phyloP scores from a whole-genome alignment of 306 rosid species.

The Cucumis melo region DNA sequence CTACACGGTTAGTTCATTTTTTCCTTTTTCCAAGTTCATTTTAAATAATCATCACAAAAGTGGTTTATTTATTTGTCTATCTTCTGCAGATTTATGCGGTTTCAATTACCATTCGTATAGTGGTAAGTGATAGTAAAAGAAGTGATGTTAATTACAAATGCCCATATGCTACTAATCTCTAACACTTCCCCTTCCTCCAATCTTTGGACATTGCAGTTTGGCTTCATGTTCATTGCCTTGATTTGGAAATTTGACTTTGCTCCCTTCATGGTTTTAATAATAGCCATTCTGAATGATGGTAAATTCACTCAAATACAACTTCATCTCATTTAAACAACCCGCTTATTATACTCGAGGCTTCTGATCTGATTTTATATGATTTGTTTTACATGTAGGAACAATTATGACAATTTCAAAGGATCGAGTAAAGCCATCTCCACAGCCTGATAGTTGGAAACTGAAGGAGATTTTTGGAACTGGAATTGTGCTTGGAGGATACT shows the following conservation, averaged over 20 bases:
- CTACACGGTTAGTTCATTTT: slow-evolving; percentile 53
- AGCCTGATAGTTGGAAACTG: slow-evolving; percentile 93
- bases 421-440: slow-evolving; percentile 96
- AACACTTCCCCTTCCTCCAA: background rate
- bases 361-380: slow-evolving; percentile 1
- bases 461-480: slow-evolving; percentile 94
- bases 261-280: slow-evolving; percentile 95
- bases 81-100: slow-evolving; percentile 86
- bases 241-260: slow-evolving; percentile 95
- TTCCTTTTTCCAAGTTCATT: background rate
- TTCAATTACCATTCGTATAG: slow-evolving; percentile 92
- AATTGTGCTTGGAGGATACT: slow-evolving; percentile 83
- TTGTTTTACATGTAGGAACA: slow-evolving; percentile 41
- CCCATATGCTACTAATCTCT: background rate
- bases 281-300: slow-evolving; percentile 95
- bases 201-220: slow-evolving; percentile 48
- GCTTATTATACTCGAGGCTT: background rate
- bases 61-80: background rate
- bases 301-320: slow-evolving; percentile 6
- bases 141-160: background rate
- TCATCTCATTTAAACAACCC: background rate
- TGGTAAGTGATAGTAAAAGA: slow-evolving; percentile 45
- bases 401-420: slow-evolving; percentile 99
- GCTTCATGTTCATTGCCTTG: slow-evolving; percentile 91
- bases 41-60: background rate